Percentiles rank a stretch among this genome's conserved stretches.
Conservation (phyloP, 2,329 filamentous ascomycete genomes). For the Helotiales sp. region DNA sequence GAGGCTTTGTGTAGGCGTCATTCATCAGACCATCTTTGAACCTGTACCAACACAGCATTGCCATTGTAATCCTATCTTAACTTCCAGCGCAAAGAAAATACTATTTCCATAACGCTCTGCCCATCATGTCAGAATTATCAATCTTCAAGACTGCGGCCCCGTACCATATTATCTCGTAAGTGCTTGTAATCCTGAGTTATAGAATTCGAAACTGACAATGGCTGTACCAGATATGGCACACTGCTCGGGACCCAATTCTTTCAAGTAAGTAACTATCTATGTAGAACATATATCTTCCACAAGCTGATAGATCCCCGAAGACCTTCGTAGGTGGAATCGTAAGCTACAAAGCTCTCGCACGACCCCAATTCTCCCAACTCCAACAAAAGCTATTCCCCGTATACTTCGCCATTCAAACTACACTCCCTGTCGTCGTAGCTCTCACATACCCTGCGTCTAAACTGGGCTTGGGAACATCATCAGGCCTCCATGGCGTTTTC, state of each 20-base stretch:
- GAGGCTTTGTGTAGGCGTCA: slow-evolving; percentile 22
- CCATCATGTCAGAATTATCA: slow-evolving; percentile 44
- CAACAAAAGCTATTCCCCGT: slow-evolving; percentile 83
- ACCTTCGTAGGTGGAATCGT: slow-evolving; percentile 78
- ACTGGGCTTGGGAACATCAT: slow-evolving; percentile 43
- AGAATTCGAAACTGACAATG: slow-evolving; percentile 14
- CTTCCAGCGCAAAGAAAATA: not conserved
- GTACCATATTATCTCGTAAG: slow-evolving; percentile 77
- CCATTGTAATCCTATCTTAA: not conserved
- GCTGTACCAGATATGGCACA: slow-evolving; percentile 76
- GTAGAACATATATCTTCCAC: not conserved
- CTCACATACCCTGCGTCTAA: slow-evolving; percentile 75
- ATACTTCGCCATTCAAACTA: slow-evolving; percentile 86
- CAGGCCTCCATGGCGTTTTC: slow-evolving; percentile 60
- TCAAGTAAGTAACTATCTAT: slow-evolving; percentile 60
- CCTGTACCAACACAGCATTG: not conserved
- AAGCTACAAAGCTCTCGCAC: slow-evolving; percentile 76
- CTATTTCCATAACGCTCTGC: not conserved
- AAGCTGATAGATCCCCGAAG: slow-evolving; percentile 46
- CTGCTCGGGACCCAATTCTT: slow-evolving; percentile 87
- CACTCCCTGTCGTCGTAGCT: slow-evolving; percentile 72
- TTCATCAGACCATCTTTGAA: not conserved
- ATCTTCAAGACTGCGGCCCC: slow-evolving; percentile 66
- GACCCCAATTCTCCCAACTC: slow-evolving; percentile 79
- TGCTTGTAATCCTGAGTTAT: not conserved